These are phyloP conservation scores for Hypoxylon perforatum DNA, from an alignment of 495 filamentous ascomycete genomes.

Conservation along the genomic window DNA sequence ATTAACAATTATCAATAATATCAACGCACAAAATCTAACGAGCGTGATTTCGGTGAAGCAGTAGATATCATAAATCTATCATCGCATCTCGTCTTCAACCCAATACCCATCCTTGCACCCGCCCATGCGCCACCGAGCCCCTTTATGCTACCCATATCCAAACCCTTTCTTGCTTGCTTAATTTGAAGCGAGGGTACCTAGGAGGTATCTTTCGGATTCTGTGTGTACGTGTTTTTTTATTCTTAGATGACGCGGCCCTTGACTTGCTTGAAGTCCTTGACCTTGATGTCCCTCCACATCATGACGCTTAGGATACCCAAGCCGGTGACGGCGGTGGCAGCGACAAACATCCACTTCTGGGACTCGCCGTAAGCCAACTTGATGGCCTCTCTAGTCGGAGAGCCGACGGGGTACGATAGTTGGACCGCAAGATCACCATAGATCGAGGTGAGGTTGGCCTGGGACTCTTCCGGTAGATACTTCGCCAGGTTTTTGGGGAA, in stretches of 20 bases:
- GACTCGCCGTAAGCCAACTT: conserved; percentile 64
- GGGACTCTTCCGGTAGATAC: conserved; percentile 67
- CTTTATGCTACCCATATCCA: conserved; percentile 2
- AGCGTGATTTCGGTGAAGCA: conserved; percentile 33
- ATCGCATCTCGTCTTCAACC: conserved; percentile 17
- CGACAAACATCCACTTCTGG: conserved; percentile 67
- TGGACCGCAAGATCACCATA: conserved; percentile 64
- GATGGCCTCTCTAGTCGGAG: conserved; percentile 64
- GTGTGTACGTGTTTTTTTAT: background rate
- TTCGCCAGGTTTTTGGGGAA: conserved; percentile 63
- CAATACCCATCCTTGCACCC: conserved; percentile 9
- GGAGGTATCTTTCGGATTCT: conserved; percentile 2
- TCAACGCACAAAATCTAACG: conserved; percentile 17
- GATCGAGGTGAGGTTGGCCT: conserved; percentile 58
- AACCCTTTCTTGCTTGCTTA: conserved; percentile 6
- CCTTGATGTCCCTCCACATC: conserved; percentile 66
- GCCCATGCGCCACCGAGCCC: background rate
- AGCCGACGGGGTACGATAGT: conserved; percentile 63
- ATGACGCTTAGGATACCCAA: conserved; percentile 58
- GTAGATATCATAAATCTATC: conserved; percentile 24
- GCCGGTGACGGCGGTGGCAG: conserved; percentile 60
- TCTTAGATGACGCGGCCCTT: conserved; percentile 44
- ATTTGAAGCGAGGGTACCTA: too few relatives aligned
- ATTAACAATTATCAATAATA: background rate
- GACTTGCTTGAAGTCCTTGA: conserved; percentile 63